phyloP scores from a whole-genome alignment of 805 yeast species.

The Huiozyma sinensis region DNA sequence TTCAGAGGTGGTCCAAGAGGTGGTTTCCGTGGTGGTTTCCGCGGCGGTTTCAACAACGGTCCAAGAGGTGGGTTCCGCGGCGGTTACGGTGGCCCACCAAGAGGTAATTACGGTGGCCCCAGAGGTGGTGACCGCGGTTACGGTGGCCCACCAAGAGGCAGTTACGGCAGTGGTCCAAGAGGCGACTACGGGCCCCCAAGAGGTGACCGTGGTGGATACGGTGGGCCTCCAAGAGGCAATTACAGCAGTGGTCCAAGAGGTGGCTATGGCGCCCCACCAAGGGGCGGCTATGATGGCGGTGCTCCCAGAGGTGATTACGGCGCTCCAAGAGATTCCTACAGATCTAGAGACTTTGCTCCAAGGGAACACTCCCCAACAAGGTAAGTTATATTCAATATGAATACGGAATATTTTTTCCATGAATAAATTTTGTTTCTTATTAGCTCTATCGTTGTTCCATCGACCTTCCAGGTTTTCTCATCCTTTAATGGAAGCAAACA shows the following conservation, averaged over 20 bases:
- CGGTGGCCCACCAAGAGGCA: conserved; percentile 27
- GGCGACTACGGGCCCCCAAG: conserved; percentile 27
- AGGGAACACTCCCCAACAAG: conserved; percentile 74
- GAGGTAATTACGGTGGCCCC: conserved; percentile 31
- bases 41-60: conserved; percentile 36
- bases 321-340: conserved; percentile 24
- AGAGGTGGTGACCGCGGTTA: conserved; percentile 35
- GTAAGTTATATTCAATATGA: conserved; percentile 28
- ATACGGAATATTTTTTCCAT: too few species aligned
- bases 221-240: conserved; percentile 29
- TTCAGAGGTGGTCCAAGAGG: conserved; percentile 36
- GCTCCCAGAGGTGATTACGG: conserved; percentile 26
- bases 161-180: conserved; percentile 21
- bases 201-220: conserved; percentile 32
- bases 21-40: conserved; percentile 31
- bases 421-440: too few species aligned
- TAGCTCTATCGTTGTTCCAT: too few species aligned
- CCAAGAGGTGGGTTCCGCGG: conserved; percentile 32
- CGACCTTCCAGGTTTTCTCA: neutral
- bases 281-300: conserved; percentile 23
- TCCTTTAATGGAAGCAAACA: neutral
- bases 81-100: conserved; percentile 29
- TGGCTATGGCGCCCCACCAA: conserved; percentile 23
- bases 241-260: conserved; percentile 24
- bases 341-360: conserved; percentile 15